phyloP scores from a whole-genome alignment of 441 rosid species.

The Geranium incanum region DNA sequence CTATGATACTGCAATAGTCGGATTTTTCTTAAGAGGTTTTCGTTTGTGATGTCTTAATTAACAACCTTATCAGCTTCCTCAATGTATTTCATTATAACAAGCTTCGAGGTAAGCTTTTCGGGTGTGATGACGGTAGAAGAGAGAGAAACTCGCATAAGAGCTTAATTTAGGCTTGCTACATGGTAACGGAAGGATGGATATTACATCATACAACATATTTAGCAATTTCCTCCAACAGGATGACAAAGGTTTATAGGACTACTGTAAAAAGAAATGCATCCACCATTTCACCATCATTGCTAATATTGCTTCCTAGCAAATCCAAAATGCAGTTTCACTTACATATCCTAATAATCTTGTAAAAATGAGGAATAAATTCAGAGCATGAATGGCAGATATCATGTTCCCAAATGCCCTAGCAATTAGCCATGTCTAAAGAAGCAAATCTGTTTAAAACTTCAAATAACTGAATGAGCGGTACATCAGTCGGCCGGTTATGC shows the following conservation, averaged over 20 bases:
- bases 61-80: too few species aligned
- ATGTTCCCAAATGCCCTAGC: not conserved
- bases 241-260: not conserved
- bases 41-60: too few species aligned
- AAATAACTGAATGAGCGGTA: not conserved
- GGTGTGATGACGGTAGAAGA: too few species aligned
- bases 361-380: not conserved
- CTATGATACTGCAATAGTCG: too few species aligned
- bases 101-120: too few species aligned
- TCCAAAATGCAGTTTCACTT: not conserved
- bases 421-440: not conserved
- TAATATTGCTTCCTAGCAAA: not conserved
- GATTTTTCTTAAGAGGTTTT: too few species aligned
- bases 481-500: not conserved
- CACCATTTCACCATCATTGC: not conserved
- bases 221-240: not conserved
- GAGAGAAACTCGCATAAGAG: not conserved
- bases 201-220: not conserved
- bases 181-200: not conserved
- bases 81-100: too few species aligned
- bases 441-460: not conserved
- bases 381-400: not conserved
- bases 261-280: not conserved
- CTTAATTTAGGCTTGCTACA: not conserved
- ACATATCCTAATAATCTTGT: not conserved